These are phyloP conservation scores for Aspergillus awamori DNA, from an alignment of 2,329 filamentous ascomycete species.

Conservation along the genomic window DNA sequence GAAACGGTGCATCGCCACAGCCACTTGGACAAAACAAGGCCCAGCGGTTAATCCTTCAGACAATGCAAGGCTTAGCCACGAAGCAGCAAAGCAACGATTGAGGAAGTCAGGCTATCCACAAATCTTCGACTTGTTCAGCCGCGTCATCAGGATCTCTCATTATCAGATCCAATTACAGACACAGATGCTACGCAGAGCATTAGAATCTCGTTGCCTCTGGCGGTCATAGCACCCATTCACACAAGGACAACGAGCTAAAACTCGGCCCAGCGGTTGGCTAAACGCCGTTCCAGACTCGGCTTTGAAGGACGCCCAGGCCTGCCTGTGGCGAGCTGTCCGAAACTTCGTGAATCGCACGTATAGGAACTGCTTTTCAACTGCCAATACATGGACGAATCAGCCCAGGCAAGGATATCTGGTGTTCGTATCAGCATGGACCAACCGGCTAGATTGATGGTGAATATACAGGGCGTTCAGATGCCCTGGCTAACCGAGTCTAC, in stretches of 20 bases:
- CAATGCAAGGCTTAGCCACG: neutral
- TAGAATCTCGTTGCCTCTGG: neutral
- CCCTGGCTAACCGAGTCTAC: neutral
- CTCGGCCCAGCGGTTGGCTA: neutral
- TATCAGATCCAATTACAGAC: neutral
- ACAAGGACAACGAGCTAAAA: neutral
- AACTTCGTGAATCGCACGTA: neutral
- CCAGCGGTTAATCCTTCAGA: neutral
- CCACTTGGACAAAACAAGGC: neutral
- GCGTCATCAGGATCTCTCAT: conserved; percentile 1
- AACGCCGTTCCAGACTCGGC: neutral
- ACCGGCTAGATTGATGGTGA: neutral
- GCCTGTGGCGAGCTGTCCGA: neutral
- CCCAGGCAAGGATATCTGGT: neutral
- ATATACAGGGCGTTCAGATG: neutral
- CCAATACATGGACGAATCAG: neutral
- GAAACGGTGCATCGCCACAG: neutral
- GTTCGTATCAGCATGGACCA: neutral
- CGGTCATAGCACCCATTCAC: conserved; percentile 11
- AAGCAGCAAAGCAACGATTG: neutral
- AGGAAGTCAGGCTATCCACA: neutral
- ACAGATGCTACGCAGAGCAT: neutral
- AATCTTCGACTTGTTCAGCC: neutral
- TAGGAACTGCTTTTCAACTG: neutral
- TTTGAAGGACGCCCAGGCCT: neutral